phyloP scores from a whole-genome alignment of 352 stramenopile species.

The Phytophthora cactorum region DNA sequence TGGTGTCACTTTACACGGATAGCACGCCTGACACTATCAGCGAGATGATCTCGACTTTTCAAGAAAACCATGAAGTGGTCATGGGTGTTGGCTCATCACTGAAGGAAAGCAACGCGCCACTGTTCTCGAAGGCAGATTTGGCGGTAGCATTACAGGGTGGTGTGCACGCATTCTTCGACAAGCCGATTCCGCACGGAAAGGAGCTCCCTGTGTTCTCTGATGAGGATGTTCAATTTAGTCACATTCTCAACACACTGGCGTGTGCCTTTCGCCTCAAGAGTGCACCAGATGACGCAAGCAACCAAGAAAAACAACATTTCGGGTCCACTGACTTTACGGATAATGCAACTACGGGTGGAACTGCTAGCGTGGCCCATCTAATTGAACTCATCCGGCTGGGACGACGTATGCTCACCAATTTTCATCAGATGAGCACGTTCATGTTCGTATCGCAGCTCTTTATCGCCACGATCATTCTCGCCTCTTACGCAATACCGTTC shows the following conservation, averaged over 20 bases:
- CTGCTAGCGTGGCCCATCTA: constrained; percentile 65
- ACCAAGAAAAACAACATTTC: constrained; percentile 11
- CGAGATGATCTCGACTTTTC: constrained; percentile 93
- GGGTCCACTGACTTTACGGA: constrained; percentile 25
- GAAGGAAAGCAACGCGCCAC: constrained; percentile 72
- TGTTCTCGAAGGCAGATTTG: constrained; percentile 82
- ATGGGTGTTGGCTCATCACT: constrained; percentile 82
- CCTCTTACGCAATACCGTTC: constrained; percentile 76
- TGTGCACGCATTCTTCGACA: constrained; percentile 77
- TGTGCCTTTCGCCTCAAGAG: constrained; percentile 78
- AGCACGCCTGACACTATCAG: constrained; percentile 95
- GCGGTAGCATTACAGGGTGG: constrained; percentile 73
- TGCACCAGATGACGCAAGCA: constrained; percentile 22
- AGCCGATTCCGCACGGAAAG: constrained; percentile 58
- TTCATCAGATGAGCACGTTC: constrained; percentile 82
- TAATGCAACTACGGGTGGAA: constrained; percentile 38
- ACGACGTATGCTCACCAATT: constrained; percentile 84
- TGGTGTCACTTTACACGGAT: constrained; percentile 99
- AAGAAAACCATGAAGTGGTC: constrained; percentile 85
- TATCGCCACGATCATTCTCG: constrained; percentile 75
- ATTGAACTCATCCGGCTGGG: constrained; percentile 85
- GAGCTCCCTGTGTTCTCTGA: constrained; percentile 70
- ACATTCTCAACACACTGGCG: constrained; percentile 83
- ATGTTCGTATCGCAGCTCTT: constrained; percentile 89
- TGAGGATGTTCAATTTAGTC: constrained; percentile 82